phyloP scores from a whole-genome alignment of 176 grass and related monocot species.

The Pharus latifolius region DNA sequence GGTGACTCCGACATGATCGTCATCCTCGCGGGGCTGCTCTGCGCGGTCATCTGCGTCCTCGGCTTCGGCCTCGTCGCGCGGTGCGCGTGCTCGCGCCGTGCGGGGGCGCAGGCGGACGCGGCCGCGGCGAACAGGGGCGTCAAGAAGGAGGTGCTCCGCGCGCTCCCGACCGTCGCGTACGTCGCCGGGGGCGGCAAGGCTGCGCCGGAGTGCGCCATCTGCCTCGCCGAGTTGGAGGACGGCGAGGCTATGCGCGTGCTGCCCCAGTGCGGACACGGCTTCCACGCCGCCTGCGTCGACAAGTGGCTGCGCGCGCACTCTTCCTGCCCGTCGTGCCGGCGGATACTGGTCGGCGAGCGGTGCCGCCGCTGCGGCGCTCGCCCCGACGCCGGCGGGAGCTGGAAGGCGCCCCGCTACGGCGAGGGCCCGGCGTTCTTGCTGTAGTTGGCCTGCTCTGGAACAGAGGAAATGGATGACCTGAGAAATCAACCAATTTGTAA shows the following conservation, averaged over 20 bases:
- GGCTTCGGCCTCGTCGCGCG: slow-evolving; percentile 48
- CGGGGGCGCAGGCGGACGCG: background rate
- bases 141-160: slow-evolving; percentile 58
- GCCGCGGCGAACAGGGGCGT: slow-evolving; percentile 46
- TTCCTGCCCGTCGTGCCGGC: slow-evolving; percentile 59
- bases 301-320: slow-evolving; percentile 60
- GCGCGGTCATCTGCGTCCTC: slow-evolving; percentile 55
- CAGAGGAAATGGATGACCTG: background rate
- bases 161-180: slow-evolving; percentile 43
- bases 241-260: slow-evolving; percentile 57
- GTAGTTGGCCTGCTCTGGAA: slow-evolving; percentile 1
- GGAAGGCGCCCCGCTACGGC: slow-evolving; percentile 25
- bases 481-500: background rate
- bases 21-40: slow-evolving; percentile 56
- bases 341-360: slow-evolving; percentile 26
- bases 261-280: slow-evolving; percentile 51
- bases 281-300: slow-evolving; percentile 64
- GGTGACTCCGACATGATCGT: slow-evolving; percentile 44
- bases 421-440: slow-evolving; percentile 28
- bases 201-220: slow-evolving; percentile 53
- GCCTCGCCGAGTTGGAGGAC: slow-evolving; percentile 56
- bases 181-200: background rate
- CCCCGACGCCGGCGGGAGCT: background rate
- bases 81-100: slow-evolving; percentile 26
- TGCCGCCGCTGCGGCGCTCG: slow-evolving; percentile 41